phyloP scores from a whole-genome alignment of 108 stramenopile species.

The Fragilariopsis cylindrus region DNA sequence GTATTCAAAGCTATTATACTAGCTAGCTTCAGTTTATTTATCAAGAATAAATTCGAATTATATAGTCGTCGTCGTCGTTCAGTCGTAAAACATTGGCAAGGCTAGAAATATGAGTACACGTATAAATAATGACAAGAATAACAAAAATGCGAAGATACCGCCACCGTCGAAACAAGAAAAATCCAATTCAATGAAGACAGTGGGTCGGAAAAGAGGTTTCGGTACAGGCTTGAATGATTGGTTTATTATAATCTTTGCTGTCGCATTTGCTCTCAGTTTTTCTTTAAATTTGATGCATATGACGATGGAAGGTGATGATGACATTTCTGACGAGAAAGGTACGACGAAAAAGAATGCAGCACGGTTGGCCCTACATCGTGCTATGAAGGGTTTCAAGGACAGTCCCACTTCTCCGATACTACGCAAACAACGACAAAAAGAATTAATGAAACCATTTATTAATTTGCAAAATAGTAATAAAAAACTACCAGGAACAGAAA shows the following conservation, averaged over 20 bases:
- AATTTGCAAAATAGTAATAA: background rate
- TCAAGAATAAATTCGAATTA: too few species aligned
- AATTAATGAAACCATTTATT: background rate
- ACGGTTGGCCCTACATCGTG: background rate
- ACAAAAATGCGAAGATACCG: background rate
- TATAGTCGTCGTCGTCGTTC: too few species aligned
- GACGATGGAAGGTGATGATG: background rate
- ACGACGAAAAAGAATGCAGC: background rate
- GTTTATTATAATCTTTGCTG: constrained; percentile 35
- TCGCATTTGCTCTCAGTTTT: constrained; percentile 22
- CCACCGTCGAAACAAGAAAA: background rate
- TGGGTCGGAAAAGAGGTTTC: background rate
- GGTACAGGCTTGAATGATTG: constrained; percentile 34
- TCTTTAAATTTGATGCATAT: constrained; percentile 33
- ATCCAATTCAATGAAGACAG: background rate
- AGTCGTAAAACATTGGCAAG: too few species aligned
- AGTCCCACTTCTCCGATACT: background rate
- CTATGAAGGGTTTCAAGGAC: constrained; percentile 8
- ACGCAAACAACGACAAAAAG: background rate
- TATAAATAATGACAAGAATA: background rate
- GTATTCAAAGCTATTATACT: too few species aligned
- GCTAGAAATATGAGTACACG: too few species aligned
- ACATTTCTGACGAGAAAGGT: background rate
- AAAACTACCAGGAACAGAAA: background rate
- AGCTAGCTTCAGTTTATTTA: too few species aligned